Percentiles rank a stretch among this genome's conserved stretches.
phyloP scores from a whole-genome alignment of 345 rosid genomes.

The Jatropha curcas region DNA sequence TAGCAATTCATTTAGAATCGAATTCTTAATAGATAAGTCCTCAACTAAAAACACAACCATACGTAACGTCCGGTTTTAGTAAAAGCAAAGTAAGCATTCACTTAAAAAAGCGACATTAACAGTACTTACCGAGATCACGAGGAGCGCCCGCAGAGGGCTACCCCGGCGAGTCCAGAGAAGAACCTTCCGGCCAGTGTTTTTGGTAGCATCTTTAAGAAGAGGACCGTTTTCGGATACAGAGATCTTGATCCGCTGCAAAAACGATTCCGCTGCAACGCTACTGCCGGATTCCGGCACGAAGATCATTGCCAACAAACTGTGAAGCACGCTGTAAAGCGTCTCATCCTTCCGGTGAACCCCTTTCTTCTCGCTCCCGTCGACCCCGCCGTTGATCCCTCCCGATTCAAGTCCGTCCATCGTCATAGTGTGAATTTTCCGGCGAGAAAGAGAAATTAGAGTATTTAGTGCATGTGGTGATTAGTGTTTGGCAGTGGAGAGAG shows the following conservation, averaged over 20 bases:
- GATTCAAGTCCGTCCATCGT: slow-evolving; percentile 12
- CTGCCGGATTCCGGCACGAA: slow-evolving; percentile 44
- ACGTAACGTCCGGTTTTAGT: no score
- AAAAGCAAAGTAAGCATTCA: no score
- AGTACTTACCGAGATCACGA: slow-evolving; percentile 72
- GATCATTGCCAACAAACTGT: slow-evolving; percentile 44
- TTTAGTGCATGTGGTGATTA: neutral
- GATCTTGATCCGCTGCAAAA: slow-evolving; percentile 50
- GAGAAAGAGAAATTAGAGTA: neutral
- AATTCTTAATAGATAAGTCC: no score
- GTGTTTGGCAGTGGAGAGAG: neutral
- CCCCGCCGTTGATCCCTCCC: slow-evolving; percentile 30
- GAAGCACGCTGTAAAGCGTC: slow-evolving; percentile 51
- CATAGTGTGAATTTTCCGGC: neutral
- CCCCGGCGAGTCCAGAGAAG: slow-evolving; percentile 79
- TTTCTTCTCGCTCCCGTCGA: neutral
- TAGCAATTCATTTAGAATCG: no score
- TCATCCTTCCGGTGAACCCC: slow-evolving; percentile 9
- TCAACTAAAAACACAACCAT: no score
- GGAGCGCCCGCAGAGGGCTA: slow-evolving; percentile 72
- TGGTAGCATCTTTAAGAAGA: slow-evolving; percentile 53
- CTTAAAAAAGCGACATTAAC: no score
- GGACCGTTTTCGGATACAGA: slow-evolving; percentile 52
- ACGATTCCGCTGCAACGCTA: slow-evolving; percentile 37
- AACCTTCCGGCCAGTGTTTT: slow-evolving; percentile 44